Conservation (phyloP, 176 grass and related monocot species). For the Lolium rigidum region DNA sequence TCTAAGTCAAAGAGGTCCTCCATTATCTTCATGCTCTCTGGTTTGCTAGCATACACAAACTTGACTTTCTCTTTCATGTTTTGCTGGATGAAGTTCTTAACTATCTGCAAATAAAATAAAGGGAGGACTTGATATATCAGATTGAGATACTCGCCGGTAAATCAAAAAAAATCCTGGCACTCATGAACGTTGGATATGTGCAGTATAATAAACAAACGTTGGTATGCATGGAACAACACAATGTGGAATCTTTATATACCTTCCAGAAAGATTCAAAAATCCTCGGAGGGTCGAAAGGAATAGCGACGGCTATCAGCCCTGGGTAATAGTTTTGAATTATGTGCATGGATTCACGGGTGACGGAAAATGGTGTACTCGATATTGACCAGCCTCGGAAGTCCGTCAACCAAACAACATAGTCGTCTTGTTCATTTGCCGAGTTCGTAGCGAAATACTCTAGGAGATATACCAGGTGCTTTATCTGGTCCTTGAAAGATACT, state of each 20-base stretch:
- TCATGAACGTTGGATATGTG: neutral
- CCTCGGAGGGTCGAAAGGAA: slow-evolving; percentile 47
- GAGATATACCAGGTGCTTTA: slow-evolving; percentile 54
- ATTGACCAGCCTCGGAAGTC: slow-evolving; percentile 50
- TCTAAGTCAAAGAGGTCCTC: slow-evolving; percentile 50
- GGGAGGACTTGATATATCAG: neutral
- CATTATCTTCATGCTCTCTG: slow-evolving; percentile 51
- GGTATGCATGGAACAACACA: neutral
- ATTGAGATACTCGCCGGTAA: neutral
- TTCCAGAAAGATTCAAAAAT: slow-evolving; percentile 68
- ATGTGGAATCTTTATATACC: slow-evolving; percentile 2
- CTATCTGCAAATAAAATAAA: slow-evolving; percentile 33
- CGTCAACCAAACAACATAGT: slow-evolving; percentile 43
- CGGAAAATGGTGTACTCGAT: slow-evolving; percentile 28
- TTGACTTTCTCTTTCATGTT: slow-evolving; percentile 46
- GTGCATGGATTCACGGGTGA: slow-evolving; percentile 41
- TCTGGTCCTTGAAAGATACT: slow-evolving; percentile 45
- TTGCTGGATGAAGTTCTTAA: slow-evolving; percentile 47
- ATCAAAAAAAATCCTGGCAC: neutral
- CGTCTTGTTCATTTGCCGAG: slow-evolving; percentile 32
- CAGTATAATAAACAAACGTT: neutral
- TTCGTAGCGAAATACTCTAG: slow-evolving; percentile 46
- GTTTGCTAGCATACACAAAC: slow-evolving; percentile 50
- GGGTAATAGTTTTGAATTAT: slow-evolving; percentile 58
- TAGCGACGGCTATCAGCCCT: slow-evolving; percentile 44